phyloP scores from a whole-genome alignment of 495 filamentous ascomycete genomes.

The Penicillium lividum region DNA sequence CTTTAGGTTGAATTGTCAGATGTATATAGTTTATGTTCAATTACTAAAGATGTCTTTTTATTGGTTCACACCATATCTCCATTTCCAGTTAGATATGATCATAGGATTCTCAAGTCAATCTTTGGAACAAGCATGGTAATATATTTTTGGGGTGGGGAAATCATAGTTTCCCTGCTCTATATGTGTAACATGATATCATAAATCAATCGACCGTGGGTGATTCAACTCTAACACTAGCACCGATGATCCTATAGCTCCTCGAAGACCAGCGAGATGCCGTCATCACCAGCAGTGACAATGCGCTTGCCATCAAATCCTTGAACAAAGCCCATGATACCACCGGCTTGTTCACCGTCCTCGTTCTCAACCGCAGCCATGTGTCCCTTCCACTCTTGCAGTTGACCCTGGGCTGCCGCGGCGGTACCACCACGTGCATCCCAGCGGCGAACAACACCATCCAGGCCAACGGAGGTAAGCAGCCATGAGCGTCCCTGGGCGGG shows the following conservation, averaged over 20 bases:
- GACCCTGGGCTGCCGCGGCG: constrained; percentile 57
- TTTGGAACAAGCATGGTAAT: not conserved
- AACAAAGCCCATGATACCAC: constrained; percentile 87
- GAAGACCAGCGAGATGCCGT: constrained; percentile 71
- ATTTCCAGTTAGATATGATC: not conserved
- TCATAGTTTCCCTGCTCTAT: constrained; percentile 7
- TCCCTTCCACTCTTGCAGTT: constrained; percentile 79
- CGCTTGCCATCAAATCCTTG: constrained; percentile 66
- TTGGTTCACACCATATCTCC: constrained; percentile 9
- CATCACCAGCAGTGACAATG: constrained; percentile 87
- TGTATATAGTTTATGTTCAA: constrained; percentile 48
- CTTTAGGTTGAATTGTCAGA: constrained; percentile 41
- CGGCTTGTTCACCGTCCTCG: constrained; percentile 53
- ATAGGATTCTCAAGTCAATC: not conserved
- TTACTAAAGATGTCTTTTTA: constrained; percentile 35
- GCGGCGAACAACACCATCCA: constrained; percentile 82
- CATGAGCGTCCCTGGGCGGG: constrained; percentile 47
- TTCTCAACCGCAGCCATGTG: constrained; percentile 79
- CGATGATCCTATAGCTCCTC: constrained; percentile 40
- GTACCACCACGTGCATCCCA: constrained; percentile 88
- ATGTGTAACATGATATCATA: constrained; percentile 28
- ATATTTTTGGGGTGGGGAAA: constrained; percentile 1
- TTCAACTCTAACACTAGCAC: constrained; percentile 8
- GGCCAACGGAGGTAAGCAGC: constrained; percentile 75
- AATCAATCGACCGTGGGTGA: constrained; percentile 10